phyloP scores from a whole-genome alignment of 768 basidiomycete genomes.

The Leccinum arenicola region DNA sequence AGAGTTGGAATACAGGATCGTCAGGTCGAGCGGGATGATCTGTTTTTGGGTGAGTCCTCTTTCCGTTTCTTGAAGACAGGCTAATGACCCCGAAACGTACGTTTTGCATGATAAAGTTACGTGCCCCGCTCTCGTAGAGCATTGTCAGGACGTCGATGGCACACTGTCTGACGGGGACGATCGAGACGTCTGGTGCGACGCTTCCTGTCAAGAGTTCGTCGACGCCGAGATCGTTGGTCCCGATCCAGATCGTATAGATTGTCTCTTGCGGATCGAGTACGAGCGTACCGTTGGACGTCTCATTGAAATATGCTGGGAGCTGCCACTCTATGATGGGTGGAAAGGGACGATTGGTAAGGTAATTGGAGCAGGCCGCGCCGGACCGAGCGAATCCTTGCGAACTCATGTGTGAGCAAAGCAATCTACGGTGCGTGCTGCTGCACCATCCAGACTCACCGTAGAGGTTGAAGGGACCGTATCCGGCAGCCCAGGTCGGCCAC shows the following conservation, averaged over 20 bases:
- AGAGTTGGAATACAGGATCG: slow-evolving; percentile 44
- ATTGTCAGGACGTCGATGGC: slow-evolving; percentile 58
- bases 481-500: slow-evolving; percentile 62
- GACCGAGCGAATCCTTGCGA: slow-evolving; percentile 45
- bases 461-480: slow-evolving; percentile 50
- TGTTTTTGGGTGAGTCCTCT: slow-evolving; percentile 15
- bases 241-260: slow-evolving; percentile 66
- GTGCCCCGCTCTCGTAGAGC: slow-evolving; percentile 55
- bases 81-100: slow-evolving; percentile 33
- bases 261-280: slow-evolving; percentile 40
- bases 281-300: slow-evolving; percentile 41
- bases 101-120: slow-evolving; percentile 70
- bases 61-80: too few species aligned
- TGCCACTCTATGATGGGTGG: slow-evolving; percentile 49
- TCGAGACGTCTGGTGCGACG: slow-evolving; percentile 42
- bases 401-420: not conserved
- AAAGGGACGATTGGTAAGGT: slow-evolving; percentile 53
- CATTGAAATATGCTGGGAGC: slow-evolving; percentile 50
- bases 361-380: slow-evolving; percentile 67
- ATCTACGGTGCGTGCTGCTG: too few species aligned
- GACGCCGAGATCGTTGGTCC: slow-evolving; percentile 62
- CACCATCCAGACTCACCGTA: slow-evolving; percentile 33
- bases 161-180: slow-evolving; percentile 57
- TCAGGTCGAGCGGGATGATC: slow-evolving; percentile 57
- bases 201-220: slow-evolving; percentile 52